Percentiles rank a stretch among this genome's conserved stretches.
phyloP scores from a whole-genome alignment of 2,329 filamentous ascomycete genomes.

The Claviceps sp. region DNA sequence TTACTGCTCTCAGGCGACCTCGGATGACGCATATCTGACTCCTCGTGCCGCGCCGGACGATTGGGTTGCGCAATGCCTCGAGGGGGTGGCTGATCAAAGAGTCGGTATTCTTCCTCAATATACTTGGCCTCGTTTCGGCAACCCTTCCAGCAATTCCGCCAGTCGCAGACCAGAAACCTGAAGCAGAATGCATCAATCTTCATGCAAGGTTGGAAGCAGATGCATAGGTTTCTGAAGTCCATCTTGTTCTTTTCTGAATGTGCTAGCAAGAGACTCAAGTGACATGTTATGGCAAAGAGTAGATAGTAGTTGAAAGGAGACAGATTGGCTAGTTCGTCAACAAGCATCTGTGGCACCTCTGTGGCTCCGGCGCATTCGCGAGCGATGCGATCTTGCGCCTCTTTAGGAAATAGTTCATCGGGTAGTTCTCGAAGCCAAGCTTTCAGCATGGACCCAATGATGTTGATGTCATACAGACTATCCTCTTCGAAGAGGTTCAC shows the following conservation, averaged over 20 bases:
- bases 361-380: slow-evolving; percentile 68
- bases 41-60: slow-evolving; percentile 13
- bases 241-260: slow-evolving; percentile 96
- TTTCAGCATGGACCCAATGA: slow-evolving; percentile 91
- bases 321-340: slow-evolving; percentile 86
- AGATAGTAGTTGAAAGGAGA: slow-evolving; percentile 97
- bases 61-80: slow-evolving; percentile 29
- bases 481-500: slow-evolving; percentile 81
- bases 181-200: slow-evolving; percentile 93
- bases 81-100: slow-evolving; percentile 46
- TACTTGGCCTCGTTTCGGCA: slow-evolving; percentile 81
- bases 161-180: slow-evolving; percentile 87
- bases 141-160: slow-evolving; percentile 94
- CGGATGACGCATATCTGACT: slow-evolving; percentile 8
- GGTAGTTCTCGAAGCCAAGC: slow-evolving; percentile 92
- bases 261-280: slow-evolving; percentile 79
- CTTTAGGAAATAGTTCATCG: slow-evolving; percentile 83
- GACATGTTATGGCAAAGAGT: slow-evolving; percentile 92
- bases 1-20: slow-evolving; percentile 56
- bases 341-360: slow-evolving; percentile 68
- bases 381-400: slow-evolving; percentile 65
- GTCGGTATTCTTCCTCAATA: slow-evolving; percentile 53
- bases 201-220: slow-evolving; percentile 95
- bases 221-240: slow-evolving; percentile 90
- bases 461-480: slow-evolving; percentile 91